Evolutionary conservation across 176 grass and related monocot species (phyloP).

Genomic region (Poa annua): DNA sequence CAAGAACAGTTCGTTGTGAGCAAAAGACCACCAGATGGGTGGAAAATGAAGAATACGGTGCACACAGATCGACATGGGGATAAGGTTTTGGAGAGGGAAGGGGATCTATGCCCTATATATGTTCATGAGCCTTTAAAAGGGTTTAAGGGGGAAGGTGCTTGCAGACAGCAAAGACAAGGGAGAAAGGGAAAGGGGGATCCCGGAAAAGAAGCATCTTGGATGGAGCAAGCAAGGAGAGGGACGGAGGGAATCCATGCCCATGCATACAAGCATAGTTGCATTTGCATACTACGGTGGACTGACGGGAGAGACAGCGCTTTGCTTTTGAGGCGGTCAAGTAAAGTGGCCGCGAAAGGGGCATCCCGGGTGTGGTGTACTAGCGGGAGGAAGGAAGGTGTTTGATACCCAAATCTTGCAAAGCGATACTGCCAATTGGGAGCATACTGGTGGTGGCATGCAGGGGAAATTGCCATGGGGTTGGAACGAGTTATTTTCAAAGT

Average conservation of each 20-base stretch:
- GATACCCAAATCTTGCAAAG: slow-evolving; percentile 53
- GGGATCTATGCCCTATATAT: slow-evolving; percentile 54
- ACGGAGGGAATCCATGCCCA: slow-evolving; percentile 44
- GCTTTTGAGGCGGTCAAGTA: slow-evolving; percentile 55
- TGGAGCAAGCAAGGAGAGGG: background rate
- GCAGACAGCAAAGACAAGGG: slow-evolving; percentile 49
- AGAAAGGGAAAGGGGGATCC: slow-evolving; percentile 24
- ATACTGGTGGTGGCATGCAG: background rate
- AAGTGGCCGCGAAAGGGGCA: slow-evolving; percentile 49
- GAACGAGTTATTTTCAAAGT: too few species aligned
- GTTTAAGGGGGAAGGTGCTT: slow-evolving; percentile 53
- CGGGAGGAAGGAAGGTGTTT: background rate
- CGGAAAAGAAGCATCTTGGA: slow-evolving; percentile 59
- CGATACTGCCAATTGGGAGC: slow-evolving; percentile 29
- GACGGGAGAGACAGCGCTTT: slow-evolving; percentile 8
- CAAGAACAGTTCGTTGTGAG: background rate
- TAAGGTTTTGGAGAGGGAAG: slow-evolving; percentile 29
- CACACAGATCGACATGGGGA: slow-evolving; percentile 22
- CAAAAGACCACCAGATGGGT: slow-evolving; percentile 8
- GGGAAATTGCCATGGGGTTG: background rate
- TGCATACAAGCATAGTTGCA: background rate
- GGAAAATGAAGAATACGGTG: background rate
- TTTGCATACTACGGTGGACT: slow-evolving; percentile 34
- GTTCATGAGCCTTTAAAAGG: slow-evolving; percentile 35
- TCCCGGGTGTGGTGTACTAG: slow-evolving; percentile 15